These are phyloP conservation scores for Kluyveromyces wickerhamii DNA, from an alignment of 805 yeast genomes.

Conservation along the genomic window DNA sequence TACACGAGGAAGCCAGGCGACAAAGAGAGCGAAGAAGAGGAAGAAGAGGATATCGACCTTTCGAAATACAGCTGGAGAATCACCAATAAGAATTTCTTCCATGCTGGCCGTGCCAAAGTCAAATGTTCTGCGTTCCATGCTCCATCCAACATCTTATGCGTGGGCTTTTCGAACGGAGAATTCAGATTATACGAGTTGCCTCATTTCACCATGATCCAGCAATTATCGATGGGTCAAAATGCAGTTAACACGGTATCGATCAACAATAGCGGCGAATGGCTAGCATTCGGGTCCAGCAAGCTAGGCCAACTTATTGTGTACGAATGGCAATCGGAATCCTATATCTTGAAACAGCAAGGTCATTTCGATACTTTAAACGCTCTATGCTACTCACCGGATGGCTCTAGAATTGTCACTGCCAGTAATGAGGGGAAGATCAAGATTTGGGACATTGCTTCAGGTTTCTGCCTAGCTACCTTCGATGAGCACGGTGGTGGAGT, in stretches of 20 bases:
- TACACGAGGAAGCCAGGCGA: conserved; percentile 53
- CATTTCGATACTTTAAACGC: conserved; percentile 88
- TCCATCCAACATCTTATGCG: conserved; percentile 60
- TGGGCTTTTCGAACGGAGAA: conserved; percentile 85
- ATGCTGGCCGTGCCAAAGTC: conserved; percentile 55
- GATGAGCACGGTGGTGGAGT: conserved; percentile 87
- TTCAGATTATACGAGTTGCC: conserved; percentile 88
- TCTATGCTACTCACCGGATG: conserved; percentile 88
- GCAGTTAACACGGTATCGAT: conserved; percentile 76
- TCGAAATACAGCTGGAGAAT: conserved; percentile 70
- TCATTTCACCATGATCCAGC: conserved; percentile 70
- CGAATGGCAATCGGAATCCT: conserved; percentile 98
- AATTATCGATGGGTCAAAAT: conserved; percentile 84
- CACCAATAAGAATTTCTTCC: conserved; percentile 63
- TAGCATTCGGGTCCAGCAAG: conserved; percentile 86
- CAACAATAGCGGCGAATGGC: conserved; percentile 89
- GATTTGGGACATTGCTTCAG: conserved; percentile 90
- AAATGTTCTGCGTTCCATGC: conserved; percentile 82
- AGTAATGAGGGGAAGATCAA: conserved; percentile 95
- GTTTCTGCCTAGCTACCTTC: conserved; percentile 88
- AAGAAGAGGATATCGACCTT: conserved; percentile 33
- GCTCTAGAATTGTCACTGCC: conserved; percentile 84
- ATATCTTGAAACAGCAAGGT: conserved; percentile 92
- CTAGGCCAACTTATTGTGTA: conserved; percentile 92
- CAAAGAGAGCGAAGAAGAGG: conserved; percentile 37